Base-by-base conservation (phyloP, 352 stramenopile species). In the Phytophthora syringae region DNA sequence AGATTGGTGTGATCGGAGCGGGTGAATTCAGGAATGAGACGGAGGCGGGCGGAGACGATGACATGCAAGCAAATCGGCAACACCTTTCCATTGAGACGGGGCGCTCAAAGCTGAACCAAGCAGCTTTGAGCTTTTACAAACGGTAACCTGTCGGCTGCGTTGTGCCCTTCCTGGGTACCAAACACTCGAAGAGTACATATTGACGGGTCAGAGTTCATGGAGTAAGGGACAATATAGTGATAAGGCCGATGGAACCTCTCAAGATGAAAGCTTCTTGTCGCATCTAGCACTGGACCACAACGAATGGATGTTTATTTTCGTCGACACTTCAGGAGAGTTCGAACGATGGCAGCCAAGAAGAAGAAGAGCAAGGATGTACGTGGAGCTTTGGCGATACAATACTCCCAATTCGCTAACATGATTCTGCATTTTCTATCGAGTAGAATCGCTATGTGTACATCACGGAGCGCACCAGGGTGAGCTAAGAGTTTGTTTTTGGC, bases 381-480 rank as follows among this genome's bases (percentile, higher is more conserved):
- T 47, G 36, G n/a, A 28, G 5, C 15, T 32, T 32, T 32, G 9
- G 27, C 9, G 27, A 9, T 55, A 25, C 20, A 51, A 27, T 22
- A 32, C 9, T 16, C 7, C 21, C 30, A n/a, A 42, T 10, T 32
- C n/a, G n/a, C 21, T 48, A n/a, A 53, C 10, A n/a, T n/a, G 16
- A 22, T 9, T 60, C 1, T 50, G 34, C 36, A 1, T 28, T 53
- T 25, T 9, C 36, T 7, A 27, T 18, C 18, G 9, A 11, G 1
- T 54, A 90, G 81, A 84, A 80, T 52, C 79, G 81, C 1, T 76
- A 89, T 62, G 83, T 93, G 48, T 90, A 88, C 64, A 92, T 93
- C 63, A 93, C 85, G 7, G 85, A 93, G 57, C 80, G 83, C 15
- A 84, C 71, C 9, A 70, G 80, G 21, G 85, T 92, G 64, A 57